Conservation (phyloP, 345 rosid genomes). For the Psidium friedrichsthalianum region DNA sequence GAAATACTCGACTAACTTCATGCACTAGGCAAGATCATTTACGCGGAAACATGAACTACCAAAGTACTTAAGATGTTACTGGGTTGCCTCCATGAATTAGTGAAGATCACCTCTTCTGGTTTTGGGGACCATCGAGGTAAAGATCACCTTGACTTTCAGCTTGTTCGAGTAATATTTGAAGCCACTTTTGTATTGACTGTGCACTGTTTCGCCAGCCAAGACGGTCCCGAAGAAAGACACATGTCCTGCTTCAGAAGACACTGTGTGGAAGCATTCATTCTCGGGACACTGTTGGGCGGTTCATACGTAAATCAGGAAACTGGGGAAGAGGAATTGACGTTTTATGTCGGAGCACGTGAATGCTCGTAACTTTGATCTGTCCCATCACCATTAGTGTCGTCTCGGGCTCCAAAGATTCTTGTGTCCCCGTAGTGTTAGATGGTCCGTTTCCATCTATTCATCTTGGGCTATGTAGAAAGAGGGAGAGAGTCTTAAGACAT, state of each 20-base stretch:
- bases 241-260: not conserved
- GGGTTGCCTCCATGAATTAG: not conserved
- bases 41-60: not conserved
- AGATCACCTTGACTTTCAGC: not conserved
- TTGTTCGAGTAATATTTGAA: not conserved
- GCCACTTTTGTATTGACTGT: not conserved
- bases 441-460: not conserved
- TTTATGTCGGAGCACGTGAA: not conserved
- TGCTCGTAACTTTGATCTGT: slow-evolving; percentile 9
- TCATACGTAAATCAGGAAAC: not conserved
- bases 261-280: not conserved
- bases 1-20: not conserved
- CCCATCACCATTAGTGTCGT: slow-evolving; percentile 12
- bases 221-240: not conserved
- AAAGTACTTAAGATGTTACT: not conserved
- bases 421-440: not conserved
- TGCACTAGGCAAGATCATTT: not conserved
- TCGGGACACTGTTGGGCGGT: not conserved
- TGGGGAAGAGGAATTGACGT: not conserved
- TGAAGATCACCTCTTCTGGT: not conserved
- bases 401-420: not conserved
- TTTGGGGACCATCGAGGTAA: not conserved
- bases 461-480: not conserved
- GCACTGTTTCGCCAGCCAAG: not conserved
- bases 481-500: not conserved